These are phyloP conservation scores for Cyberlindnera suaveolens DNA, from an alignment of 805 yeast genomes.

Conservation along the genomic window DNA sequence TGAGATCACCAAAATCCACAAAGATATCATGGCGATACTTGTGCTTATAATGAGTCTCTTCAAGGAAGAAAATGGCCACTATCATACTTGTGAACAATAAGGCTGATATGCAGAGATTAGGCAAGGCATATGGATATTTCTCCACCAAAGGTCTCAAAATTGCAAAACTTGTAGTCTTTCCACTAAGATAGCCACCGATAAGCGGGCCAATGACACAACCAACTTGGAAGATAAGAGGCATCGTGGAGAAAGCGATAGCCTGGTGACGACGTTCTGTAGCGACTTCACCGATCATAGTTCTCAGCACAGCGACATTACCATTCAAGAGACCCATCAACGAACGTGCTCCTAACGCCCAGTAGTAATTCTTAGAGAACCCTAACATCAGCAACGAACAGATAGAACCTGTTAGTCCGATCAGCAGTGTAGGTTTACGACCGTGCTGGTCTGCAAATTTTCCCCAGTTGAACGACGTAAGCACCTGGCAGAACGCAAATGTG, in stretches of 20 bases:
- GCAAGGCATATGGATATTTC: constrained; percentile 44
- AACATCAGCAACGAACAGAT: constrained; percentile 40
- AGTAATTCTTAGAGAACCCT: constrained; percentile 48
- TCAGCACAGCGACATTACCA: constrained; percentile 59
- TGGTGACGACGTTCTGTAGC: constrained; percentile 53
- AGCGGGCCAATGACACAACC: constrained; percentile 60
- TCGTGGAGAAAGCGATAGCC: constrained; percentile 53
- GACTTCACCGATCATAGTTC: constrained; percentile 58
- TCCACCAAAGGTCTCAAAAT: constrained; percentile 26
- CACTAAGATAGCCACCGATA: constrained; percentile 47
- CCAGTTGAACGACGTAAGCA: constrained; percentile 54
- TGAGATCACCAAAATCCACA: constrained; percentile 37
- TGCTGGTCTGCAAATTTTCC: constrained; percentile 46
- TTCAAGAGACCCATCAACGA: constrained; percentile 50
- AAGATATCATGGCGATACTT: constrained; percentile 38
- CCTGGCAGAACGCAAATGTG: constrained; percentile 56
- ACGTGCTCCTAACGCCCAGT: constrained; percentile 48
- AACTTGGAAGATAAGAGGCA: constrained; percentile 56
- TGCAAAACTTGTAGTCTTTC: constrained; percentile 21
- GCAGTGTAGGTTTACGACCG: constrained; percentile 51
- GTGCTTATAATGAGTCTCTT: constrained; percentile 43
- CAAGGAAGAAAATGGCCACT: constrained; percentile 40
- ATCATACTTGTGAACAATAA: constrained; percentile 31
- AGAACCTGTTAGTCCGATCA: constrained; percentile 49
- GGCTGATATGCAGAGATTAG: constrained; percentile 41